Evolutionary conservation across 1,284 basidiomycete species (phyloP).

Genomic region (Pyrrhoderma lamaoense): DNA sequence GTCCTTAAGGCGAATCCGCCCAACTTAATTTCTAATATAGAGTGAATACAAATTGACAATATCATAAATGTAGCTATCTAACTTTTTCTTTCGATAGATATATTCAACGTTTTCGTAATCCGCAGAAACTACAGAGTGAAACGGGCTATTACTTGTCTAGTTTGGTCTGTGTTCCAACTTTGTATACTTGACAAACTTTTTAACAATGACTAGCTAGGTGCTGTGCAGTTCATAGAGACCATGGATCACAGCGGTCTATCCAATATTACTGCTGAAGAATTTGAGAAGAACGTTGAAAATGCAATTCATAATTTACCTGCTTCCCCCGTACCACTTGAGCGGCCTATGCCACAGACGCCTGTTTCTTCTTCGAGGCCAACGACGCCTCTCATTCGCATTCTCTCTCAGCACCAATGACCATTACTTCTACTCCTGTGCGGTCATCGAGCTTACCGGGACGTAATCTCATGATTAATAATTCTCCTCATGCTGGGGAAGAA

Average conservation of each 20-base stretch:
- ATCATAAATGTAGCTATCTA: background rate
- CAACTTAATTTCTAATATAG: constrained; percentile 90
- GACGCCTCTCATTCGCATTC: constrained; percentile 23
- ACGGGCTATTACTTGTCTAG: constrained; percentile 97
- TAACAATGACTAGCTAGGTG: constrained; percentile 56
- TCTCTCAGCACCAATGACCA: constrained; percentile 16
- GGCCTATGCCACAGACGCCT: constrained; percentile 18
- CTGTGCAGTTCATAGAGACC: constrained; percentile 92
- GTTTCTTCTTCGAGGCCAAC: constrained; percentile 19
- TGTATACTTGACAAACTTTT: background rate
- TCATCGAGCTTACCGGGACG: constrained; percentile 24
- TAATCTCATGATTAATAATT: constrained; percentile 12
- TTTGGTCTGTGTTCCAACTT: constrained; percentile 48
- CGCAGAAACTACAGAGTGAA: constrained; percentile 86
- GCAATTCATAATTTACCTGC: constrained; percentile 73
- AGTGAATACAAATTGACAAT: constrained; percentile 44
- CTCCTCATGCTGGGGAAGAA: constrained; percentile 72
- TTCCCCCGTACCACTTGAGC: constrained; percentile 28
- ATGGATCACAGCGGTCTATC: constrained; percentile 94
- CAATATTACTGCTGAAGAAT: constrained; percentile 88
- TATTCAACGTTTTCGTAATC: constrained; percentile 91
- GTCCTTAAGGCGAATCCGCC: constrained; percentile 92
- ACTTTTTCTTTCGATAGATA: constrained; percentile 48
- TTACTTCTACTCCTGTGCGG: constrained; percentile 22
- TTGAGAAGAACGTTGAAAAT: constrained; percentile 83